Base-by-base conservation (phyloP, 352 stramenopile species). In the Phytophthora europaea region DNA sequence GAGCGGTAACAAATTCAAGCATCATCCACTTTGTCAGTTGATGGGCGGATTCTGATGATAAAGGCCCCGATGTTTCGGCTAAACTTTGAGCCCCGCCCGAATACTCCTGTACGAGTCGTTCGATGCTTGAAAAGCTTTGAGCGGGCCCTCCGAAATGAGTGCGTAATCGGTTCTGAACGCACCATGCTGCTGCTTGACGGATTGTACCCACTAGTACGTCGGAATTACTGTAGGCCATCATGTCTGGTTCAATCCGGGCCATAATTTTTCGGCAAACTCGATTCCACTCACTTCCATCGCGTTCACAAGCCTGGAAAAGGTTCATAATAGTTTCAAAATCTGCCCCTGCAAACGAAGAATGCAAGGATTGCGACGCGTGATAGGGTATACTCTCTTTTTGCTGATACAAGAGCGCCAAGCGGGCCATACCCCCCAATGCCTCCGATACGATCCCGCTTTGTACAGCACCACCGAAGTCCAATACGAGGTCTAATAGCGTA, bases 101-200 rank as follows among this genome's bases (percentile, higher is more conserved):
- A 68, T 85, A 78, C 38, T 79, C 54, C 28, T 87, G 75, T 31
- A 95, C 65, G 36, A 95, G 70, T 12, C 72, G 79, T 65, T 97
- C 89, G n/a, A 97, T 82, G 10, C 80, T 83, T 6, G 84, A 82
- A 80, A 97, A 95, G 23, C 78, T 94, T 61, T 93, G 83, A 43
- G 87, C 82, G 43, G 90, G 86, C 3, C 85, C 86, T 38, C 90
- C 90, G 59, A 94, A 88, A 63, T 92, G 84, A 4, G 90, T 94
- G 15, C 90, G 85, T 33, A 97, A 70, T 50, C 90, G 80, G 55
- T 87, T 89, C 15, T 92, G 78, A 20, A 95, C 75, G 47, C 88
- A 91, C 88, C 89, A 97, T 16, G 57, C 72, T 18, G 88, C 86
- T 23, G 84, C 81, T 79, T 91, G 75, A 10, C 72, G 80, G 26